These are phyloP conservation scores for Jacaranda copaia DNA, from an alignment of 257 asterid species.

Conservation along the genomic window DNA sequence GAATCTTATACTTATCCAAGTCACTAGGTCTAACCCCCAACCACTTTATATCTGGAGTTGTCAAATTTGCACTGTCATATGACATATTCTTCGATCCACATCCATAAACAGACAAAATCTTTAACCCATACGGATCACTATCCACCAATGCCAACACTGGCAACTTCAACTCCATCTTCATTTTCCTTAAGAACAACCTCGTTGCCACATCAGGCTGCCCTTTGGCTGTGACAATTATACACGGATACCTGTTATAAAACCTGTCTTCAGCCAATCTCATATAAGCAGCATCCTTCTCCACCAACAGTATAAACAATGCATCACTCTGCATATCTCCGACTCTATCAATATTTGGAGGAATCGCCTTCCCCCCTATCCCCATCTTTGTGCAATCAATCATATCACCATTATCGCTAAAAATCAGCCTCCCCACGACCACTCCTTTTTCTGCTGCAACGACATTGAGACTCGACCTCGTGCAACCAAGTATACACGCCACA, in stretches of 20 bases:
- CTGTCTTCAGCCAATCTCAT: conserved; percentile 84
- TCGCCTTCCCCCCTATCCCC: conserved; percentile 97
- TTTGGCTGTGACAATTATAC: conserved; percentile 79
- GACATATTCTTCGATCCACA: conserved; percentile 96
- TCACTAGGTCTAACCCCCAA: conserved; percentile 87
- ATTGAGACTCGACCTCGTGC: conserved; percentile 86
- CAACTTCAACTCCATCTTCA: conserved; percentile 83
- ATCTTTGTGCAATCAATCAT: conserved; percentile 89
- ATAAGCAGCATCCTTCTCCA: conserved; percentile 92
- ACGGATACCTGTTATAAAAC: conserved; percentile 80
- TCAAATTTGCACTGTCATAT: conserved; percentile 78
- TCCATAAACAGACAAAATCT: conserved; percentile 78
- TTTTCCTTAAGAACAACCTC: conserved; percentile 75
- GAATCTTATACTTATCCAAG: conserved; percentile 81
- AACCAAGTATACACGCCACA: conserved; percentile 79
- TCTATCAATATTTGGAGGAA: conserved; percentile 87
- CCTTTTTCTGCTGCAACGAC: conserved; percentile 87
- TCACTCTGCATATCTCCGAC: conserved; percentile 96
- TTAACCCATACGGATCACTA: conserved; percentile 85
- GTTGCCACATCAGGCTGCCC: conserved; percentile 91
- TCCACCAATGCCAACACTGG: conserved; percentile 84
- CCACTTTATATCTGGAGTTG: conserved; percentile 94
- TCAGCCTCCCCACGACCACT: conserved; percentile 83
- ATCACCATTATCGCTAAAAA: conserved; percentile 82
- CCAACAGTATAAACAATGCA: conserved; percentile 78